phyloP scores from a whole-genome alignment of 441 rosid genomes.

The Capsella rubella region DNA sequence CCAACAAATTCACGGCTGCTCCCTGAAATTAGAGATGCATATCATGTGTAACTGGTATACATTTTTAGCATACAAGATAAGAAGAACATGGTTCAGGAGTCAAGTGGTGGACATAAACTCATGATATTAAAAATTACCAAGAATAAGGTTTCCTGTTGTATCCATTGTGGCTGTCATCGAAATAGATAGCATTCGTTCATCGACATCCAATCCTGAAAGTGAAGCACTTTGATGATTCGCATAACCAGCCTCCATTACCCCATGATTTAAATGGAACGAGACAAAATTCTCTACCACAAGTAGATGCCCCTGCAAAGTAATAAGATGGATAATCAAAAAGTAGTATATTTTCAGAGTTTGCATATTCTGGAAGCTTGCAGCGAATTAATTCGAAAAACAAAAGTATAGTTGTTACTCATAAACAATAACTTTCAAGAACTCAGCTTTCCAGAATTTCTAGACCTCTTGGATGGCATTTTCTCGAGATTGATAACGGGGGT shows the following conservation, averaged over 20 bases:
- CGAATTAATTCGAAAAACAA: conserved; percentile 1
- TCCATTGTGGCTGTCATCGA: conserved; percentile 93
- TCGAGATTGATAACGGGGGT: not conserved
- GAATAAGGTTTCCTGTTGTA: conserved; percentile 70
- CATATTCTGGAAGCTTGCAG: conserved; percentile 4
- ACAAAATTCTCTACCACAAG: conserved; percentile 77
- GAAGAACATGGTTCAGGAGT: not conserved
- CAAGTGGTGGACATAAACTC: not conserved
- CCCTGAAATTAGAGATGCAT: conserved; percentile 51
- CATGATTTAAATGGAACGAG: conserved; percentile 70
- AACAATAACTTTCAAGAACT: not conserved
- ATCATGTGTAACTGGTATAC: not conserved
- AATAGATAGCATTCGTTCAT: conserved; percentile 60
- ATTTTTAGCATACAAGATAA: not conserved
- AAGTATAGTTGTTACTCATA: not conserved
- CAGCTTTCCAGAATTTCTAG: not conserved
- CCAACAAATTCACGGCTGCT: conserved; percentile 92
- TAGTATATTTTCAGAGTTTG: conserved; percentile 11
- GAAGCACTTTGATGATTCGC: conserved; percentile 55
- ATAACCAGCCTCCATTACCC: conserved; percentile 87
- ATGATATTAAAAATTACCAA: conserved; percentile 53
- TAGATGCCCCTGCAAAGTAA: conserved; percentile 73
- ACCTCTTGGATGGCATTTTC: not conserved
- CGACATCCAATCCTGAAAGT: conserved; percentile 49
- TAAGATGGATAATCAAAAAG: not conserved